Evolutionary conservation across 768 basidiomycete species (phyloP).

Genomic region (Lactarius vividus): DNA sequence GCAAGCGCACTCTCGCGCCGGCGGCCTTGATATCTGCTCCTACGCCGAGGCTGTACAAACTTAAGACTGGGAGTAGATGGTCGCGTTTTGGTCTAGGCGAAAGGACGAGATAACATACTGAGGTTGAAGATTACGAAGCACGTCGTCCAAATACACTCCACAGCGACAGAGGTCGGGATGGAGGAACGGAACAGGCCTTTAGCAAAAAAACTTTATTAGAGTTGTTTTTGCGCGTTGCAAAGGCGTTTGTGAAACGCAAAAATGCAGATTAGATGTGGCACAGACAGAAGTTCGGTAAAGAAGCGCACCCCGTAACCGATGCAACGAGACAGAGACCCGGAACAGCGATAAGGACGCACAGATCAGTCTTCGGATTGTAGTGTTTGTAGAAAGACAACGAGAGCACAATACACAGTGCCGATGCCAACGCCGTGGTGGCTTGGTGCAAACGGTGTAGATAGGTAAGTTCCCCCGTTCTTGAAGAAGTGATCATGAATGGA

Average conservation of each 20-base stretch:
- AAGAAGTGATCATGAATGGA: background rate
- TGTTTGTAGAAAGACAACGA: conserved; percentile 16
- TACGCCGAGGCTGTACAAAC: conserved; percentile 22
- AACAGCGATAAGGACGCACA: conserved; percentile 22
- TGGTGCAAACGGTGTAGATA: background rate
- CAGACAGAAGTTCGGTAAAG: background rate
- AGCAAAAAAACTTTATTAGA: conserved; percentile 9
- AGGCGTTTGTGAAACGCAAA: background rate
- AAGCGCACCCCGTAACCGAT: conserved; percentile 5
- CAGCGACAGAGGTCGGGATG: conserved; percentile 20
- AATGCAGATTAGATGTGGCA: background rate
- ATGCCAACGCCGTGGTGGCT: conserved; percentile 17
- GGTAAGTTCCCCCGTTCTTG: background rate
- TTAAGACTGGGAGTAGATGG: conserved; percentile 15
- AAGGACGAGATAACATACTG: conserved; percentile 7
- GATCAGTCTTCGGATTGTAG: conserved; percentile 24
- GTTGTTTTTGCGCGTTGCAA: background rate
- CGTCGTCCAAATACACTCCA: conserved; percentile 28
- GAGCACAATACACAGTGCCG: conserved; percentile 13
- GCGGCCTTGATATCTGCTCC: conserved; percentile 1
- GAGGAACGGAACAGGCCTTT: conserved; percentile 20
- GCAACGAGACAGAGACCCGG: conserved; percentile 19
- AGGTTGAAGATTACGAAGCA: conserved; percentile 26
- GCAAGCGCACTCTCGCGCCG: background rate
- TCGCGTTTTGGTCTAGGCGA: background rate